A percentile compares a stretch with the other conserved stretches of the same genome.
phyloP scores from a whole-genome alignment of 371 early-diverging fungal species.

The Coemansia sp. region DNA sequence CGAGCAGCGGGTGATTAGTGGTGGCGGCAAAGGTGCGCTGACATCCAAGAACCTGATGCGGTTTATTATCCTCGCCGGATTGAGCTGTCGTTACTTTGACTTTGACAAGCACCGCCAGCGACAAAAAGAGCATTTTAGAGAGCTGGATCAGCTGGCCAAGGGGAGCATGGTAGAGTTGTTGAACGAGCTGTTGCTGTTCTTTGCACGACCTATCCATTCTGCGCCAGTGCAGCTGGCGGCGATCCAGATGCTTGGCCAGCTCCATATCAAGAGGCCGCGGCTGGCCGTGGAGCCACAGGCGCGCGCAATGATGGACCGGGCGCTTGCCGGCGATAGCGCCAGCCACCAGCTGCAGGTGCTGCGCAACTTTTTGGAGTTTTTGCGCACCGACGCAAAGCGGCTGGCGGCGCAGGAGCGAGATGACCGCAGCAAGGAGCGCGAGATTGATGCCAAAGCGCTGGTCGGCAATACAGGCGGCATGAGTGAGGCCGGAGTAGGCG shows the following conservation, averaged over 20 bases:
- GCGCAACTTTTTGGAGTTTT: slow-evolving; percentile 67
- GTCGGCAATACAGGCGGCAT: slow-evolving; percentile 78
- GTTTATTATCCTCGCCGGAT: slow-evolving; percentile 65
- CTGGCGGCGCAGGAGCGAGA: slow-evolving; percentile 17
- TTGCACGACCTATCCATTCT: slow-evolving; percentile 22
- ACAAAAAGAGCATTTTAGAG: slow-evolving; percentile 51
- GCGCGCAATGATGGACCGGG: slow-evolving; percentile 64
- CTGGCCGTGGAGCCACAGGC: slow-evolving; percentile 63
- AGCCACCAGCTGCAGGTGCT: slow-evolving; percentile 68
- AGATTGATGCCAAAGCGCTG: slow-evolving; percentile 69
- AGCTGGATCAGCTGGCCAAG: slow-evolving; percentile 39
- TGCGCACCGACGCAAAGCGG: slow-evolving; percentile 63
- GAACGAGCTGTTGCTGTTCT: slow-evolving; percentile 31
- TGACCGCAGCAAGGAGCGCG: slow-evolving; percentile 30
- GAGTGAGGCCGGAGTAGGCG: slow-evolving; percentile 80
- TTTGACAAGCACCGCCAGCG: slow-evolving; percentile 64
- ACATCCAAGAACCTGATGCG: slow-evolving; percentile 55
- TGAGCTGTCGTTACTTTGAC: slow-evolving; percentile 73
- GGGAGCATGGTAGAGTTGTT: slow-evolving; percentile 28
- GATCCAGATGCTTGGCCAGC: slow-evolving; percentile 58
- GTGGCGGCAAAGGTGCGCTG: slow-evolving; percentile 22
- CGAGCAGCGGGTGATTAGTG: slow-evolving; percentile 40
- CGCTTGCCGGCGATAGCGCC: slow-evolving; percentile 57
- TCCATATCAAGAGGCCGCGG: slow-evolving; percentile 70
- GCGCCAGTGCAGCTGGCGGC: slow-evolving; percentile 44